Evolutionary conservation across 2,329 filamentous ascomycete species (phyloP), one percentile per base, ranked within the genome.

Genomic region (Xylaria sp.): DNA sequence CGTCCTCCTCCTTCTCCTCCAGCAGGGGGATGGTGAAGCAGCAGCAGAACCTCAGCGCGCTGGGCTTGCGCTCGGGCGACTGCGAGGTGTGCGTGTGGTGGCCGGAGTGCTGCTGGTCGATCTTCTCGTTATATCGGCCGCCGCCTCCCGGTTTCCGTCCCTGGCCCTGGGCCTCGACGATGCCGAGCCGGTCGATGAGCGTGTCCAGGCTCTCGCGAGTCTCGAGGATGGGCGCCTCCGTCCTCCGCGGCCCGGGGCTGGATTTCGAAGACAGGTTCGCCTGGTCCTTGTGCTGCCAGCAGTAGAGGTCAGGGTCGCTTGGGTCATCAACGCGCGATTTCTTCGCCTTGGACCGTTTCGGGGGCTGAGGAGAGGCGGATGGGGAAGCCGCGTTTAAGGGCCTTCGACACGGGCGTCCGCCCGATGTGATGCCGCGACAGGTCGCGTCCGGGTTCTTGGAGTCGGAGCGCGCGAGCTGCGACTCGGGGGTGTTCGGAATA

Each of bases 251-350:
- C 1, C 77, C 76, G 1, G 78, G 75, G 56, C 74, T 79, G 17
- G 77, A 78, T 41, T 70, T 71, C 2, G 77, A 70, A 7, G 79
- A 78, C 52, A 71, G 66, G 62, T 70, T 68, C 51, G 91, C 91
- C 72, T 99, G 94, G 52, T 94, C 91, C 69, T 90, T 92, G 76
- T 99, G 94, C 71, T 97, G 92, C 89, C 90, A 96, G 78, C 93
- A 97, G 74, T 92, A 97, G 45, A 87, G 82, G n/a, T 74, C 78
- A 56, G 85, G 81, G 44, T 84, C 79, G 52, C 77, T 74, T 2
- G 82, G 79, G 56, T 85, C 80, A 50, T 76, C 74, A 5, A 76
- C 73, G 64, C 75, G 69, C 13, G 72, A 65, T 19, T 65, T 59
- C 57, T 71, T 39, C 62, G 65, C 37, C 63, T 68, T 62, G 64